A percentile compares a stretch with the other conserved stretches of the same genome.
Conservation (phyloP, 192 early-diverging fungal species). For the Umbelopsis ramanniana region DNA sequence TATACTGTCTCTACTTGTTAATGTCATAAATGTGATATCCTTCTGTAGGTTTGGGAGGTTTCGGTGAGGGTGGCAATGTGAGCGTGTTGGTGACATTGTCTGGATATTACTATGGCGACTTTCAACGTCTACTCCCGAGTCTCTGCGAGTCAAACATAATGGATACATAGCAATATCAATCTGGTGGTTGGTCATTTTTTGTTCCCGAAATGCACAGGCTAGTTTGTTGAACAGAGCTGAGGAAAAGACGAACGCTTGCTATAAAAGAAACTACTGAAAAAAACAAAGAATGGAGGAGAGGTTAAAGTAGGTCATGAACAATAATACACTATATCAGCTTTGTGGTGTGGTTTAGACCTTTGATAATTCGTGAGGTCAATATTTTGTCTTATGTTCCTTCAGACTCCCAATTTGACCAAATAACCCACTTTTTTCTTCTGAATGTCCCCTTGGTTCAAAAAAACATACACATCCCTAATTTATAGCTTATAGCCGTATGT, state of each 20-base stretch:
- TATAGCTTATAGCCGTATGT: neutral
- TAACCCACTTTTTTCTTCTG: conserved; percentile 6
- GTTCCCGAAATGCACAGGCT: neutral
- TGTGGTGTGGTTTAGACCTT: neutral
- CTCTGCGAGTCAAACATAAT: neutral
- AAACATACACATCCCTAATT: neutral
- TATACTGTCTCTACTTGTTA: neutral
- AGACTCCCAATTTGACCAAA: conserved; percentile 10
- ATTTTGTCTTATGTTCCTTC: neutral
- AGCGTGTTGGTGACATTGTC: neutral
- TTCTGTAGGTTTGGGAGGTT: neutral
- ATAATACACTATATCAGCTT: neutral
- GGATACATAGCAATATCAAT: neutral
- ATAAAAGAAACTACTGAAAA: neutral
- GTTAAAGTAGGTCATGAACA: neutral
- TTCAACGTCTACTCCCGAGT: conserved; percentile 10
- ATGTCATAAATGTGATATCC: neutral
- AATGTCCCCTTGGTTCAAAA: conserved; percentile 20
- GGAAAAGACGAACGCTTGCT: neutral
- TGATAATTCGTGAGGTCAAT: neutral
- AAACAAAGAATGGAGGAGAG: neutral
- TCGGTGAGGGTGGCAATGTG: neutral
- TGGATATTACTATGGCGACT: neutral
- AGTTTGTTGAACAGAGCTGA: neutral
- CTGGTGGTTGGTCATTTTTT: neutral